Base-by-base conservation (phyloP, 495 filamentous ascomycete genomes). In the Astrothelium macrocarpum region DNA sequence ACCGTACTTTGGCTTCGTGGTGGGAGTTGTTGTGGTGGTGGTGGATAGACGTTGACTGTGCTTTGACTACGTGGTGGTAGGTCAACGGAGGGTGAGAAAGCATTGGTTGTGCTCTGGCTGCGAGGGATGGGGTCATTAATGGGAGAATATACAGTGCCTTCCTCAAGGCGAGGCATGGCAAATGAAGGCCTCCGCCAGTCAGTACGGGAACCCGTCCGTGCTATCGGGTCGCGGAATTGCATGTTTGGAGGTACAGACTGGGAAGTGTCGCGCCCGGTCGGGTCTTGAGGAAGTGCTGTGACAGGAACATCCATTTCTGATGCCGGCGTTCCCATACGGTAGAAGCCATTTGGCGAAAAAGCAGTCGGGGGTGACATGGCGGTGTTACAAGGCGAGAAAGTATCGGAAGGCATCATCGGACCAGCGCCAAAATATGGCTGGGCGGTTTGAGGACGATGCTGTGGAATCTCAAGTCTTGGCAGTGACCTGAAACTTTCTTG, bases 201-300 rank as follows among this genome's bases (percentile, higher is more conserved):
- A 7, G 34, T 26, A 32, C 72, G 74, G 20, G 85, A 85, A 32
- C 65, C 64, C 26, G 67, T 64, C 73, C 80, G 73, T 75, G 79
- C 56, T 75, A 86, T 73, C 71, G 81, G 68, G 77, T 73, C 73
- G 59, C 87, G 82, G 77, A 84, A 90, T 70, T 80, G 79, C 91
- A 97, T 96, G 73, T 96, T 84, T 4, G 94, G 93, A 25, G 94
- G 94, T 0, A 96, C 94, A 1, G 92, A 96, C 68, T 95, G 90
- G 3, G 90, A 92, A 11, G 75, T 75, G 60, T 89, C 84, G 1
- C 94, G 85, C 5, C 83, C 79, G 53, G 93, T 77, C 1, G 87
- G 87, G 0, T 85, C 87, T 2, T 85, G 64, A 0, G 84, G 85
- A 23, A 91, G 77, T 3, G 88, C 82, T 1, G 90, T 94, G 2